Evolutionary conservation across 495 filamentous ascomycete species (phyloP), one percentile per base, ranked within the genome.

Genomic region (Penicillium dipodomyicola): DNA sequence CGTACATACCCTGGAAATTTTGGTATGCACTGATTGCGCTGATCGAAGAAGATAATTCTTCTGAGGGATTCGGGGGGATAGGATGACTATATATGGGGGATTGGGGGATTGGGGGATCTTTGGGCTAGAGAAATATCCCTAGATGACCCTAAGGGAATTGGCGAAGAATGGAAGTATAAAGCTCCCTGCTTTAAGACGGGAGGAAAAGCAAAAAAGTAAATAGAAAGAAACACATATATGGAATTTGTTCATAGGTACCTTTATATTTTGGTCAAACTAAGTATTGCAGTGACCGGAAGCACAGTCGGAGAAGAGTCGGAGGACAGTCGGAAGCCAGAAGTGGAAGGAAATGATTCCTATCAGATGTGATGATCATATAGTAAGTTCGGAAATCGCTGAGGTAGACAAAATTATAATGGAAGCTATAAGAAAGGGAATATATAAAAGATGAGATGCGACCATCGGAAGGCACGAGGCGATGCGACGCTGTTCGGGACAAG

Each of bases 381-480:
- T n/a, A 48, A 29, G 27, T 8, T 30, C 29, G 14, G 11, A 33
- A 1, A 14, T 33, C 11, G 11, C 29, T 10, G 8, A 30, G 20
- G 2, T 20, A 20, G 20, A 32, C 2, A 17, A 17, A 32, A 32
- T 15, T 9, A 47, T 15, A 9, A 42, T 8, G 17, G 2, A 52
- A 20, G 11, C 14, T 14, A 9, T 23, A 17, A 49, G 23, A 17
- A 25, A 52, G 5, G 20, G 19, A 42, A 50, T 35, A 23, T 39
- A 25, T 43, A 32, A 42, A 25, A 43, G 37, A 52, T 42, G 39
- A 67, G 65, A 71, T 72, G 67, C 66, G 70, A 72, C 70, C 70
- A 67, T 68, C 64, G 63, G 62, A 60, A 59, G 61, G 52, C 64
- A 71, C 63, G 56, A 70, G 64, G 56, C 66, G 61, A 72, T 71